Conservation (phyloP, 306 rosid species). For the Sphenostylis stenocarpa region DNA sequence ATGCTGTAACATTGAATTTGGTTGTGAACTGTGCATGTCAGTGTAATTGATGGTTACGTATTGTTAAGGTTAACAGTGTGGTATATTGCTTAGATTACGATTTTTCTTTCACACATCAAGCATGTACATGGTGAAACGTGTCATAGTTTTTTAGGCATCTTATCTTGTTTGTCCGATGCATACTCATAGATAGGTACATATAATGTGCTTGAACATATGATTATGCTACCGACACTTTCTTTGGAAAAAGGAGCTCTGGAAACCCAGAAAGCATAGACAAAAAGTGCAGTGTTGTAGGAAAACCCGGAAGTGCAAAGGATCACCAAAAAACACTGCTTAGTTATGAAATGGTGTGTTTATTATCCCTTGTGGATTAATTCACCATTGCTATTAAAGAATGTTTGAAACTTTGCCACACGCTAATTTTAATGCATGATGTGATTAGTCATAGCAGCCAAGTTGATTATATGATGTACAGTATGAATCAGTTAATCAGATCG, state of each 20-base stretch:
- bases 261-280: conserved; percentile 40
- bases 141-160: not conserved
- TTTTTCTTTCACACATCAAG: not conserved
- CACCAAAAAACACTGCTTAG: conserved; percentile 22
- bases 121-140: not conserved
- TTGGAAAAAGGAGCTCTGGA: conserved; percentile 34
- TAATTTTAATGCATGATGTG: not conserved
- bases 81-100: not conserved
- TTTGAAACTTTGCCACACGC: conserved; percentile 36
- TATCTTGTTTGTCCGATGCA: not conserved
- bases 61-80: not conserved
- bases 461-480: not conserved
- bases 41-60: not conserved
- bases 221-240: conserved; percentile 38
- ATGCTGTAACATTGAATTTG: not conserved
- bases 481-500: not conserved
- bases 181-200: not conserved
- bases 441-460: conserved; percentile 22
- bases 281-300: not conserved
- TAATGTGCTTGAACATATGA: not conserved
- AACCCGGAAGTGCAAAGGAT: conserved; percentile 8
- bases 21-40: not conserved
- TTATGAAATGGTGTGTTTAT: not conserved
- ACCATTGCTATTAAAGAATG: not conserved
- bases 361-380: conserved; percentile 18